phyloP scores from a whole-genome alignment of 352 stramenopile species.

The Globisporangium heterothallicum region DNA sequence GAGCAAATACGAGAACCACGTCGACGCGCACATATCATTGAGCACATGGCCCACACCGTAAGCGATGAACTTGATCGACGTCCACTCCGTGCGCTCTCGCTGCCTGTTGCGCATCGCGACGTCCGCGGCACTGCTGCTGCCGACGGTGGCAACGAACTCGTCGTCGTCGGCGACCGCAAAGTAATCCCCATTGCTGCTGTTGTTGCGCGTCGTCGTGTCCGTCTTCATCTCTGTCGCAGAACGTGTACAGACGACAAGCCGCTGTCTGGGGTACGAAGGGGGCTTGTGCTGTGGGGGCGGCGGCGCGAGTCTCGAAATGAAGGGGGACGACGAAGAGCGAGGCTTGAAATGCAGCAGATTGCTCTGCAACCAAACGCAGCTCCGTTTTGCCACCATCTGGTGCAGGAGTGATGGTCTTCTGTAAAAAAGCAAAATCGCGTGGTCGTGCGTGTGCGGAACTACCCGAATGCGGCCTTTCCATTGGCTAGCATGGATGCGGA shows the following conservation, averaged over 20 bases:
- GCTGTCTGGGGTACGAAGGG: too few species aligned
- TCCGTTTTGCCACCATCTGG: too few species aligned
- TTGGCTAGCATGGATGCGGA: background rate
- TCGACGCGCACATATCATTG: slow-evolving; percentile 87
- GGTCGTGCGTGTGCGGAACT: background rate
- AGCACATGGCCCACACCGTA: slow-evolving; percentile 83
- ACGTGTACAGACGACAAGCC: too few species aligned
- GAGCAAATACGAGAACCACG: slow-evolving; percentile 86
- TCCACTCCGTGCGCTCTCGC: slow-evolving; percentile 33
- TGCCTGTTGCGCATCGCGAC: slow-evolving; percentile 2
- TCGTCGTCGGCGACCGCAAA: slow-evolving; percentile 12
- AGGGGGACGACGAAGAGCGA: too few species aligned
- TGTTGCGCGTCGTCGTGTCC: background rate
- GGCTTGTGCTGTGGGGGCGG: background rate
- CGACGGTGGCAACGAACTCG: too few species aligned
- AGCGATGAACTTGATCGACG: slow-evolving; percentile 44
- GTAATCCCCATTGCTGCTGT: slow-evolving; percentile 11
- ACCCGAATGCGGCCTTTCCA: too few species aligned
- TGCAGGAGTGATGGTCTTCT: slow-evolving; percentile 2
- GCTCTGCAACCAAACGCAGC: too few species aligned
- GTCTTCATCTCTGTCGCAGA: background rate
- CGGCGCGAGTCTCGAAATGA: slow-evolving; percentile 5
- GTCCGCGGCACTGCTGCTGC: background rate
- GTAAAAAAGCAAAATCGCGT: background rate
- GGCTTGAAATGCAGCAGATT: too few species aligned